Evolutionary conservation across 768 basidiomycete genomes (phyloP).

Genomic region (Macrolepiota albuminosa): DNA sequence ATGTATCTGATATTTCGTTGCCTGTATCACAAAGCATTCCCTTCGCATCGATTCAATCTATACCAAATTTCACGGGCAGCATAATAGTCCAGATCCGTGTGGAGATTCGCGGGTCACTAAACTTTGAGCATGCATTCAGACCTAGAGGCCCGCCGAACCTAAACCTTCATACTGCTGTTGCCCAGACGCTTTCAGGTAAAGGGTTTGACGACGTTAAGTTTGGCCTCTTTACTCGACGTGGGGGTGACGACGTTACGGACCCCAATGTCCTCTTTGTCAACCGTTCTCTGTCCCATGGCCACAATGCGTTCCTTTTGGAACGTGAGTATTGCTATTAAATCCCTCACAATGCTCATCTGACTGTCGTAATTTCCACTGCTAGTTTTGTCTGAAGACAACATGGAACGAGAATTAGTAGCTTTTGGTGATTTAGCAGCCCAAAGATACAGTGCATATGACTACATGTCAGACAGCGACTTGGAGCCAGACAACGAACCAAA

Average conservation of each 20-base stretch:
- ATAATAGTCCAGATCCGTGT: background rate
- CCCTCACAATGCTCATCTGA: background rate
- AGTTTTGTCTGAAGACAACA: constrained; percentile 12
- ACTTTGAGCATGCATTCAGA: background rate
- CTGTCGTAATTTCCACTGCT: background rate
- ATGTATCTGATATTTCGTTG: background rate
- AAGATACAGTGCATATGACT: constrained; percentile 10
- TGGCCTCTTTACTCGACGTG: constrained; percentile 18
- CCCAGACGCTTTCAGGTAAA: constrained; percentile 10
- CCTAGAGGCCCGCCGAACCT: background rate
- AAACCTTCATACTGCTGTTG: constrained; percentile 10
- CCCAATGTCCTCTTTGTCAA: constrained; percentile 16
- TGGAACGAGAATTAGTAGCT: constrained; percentile 6
- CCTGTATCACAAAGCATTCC: background rate
- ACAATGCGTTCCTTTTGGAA: constrained; percentile 12
- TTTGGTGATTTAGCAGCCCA: constrained; percentile 2
- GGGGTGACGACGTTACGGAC: constrained; percentile 1
- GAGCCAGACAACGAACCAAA: constrained; percentile 6
- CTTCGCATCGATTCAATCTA: background rate
- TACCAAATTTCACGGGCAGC: background rate
- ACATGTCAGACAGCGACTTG: constrained; percentile 20
- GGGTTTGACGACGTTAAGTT: constrained; percentile 18
- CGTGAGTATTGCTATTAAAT: constrained; percentile 4
- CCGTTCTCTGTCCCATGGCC: constrained; percentile 12
- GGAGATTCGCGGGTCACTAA: background rate